Evolutionary conservation across 345 rosid genomes (phyloP), one percentile per base, ranked within the genome.

Genomic region (Hibiscus syriacus): DNA sequence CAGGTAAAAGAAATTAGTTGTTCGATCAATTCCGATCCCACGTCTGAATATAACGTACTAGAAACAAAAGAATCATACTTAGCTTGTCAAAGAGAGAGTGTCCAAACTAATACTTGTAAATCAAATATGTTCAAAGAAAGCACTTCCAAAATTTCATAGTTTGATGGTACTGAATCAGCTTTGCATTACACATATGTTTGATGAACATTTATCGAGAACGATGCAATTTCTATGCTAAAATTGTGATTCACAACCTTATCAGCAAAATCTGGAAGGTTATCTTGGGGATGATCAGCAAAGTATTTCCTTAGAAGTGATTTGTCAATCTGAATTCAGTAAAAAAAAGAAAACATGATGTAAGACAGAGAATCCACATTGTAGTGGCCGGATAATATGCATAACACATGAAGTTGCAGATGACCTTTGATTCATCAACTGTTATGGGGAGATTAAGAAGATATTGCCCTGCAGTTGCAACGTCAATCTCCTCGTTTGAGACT

Each of bases 401-500:
- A 29, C 56, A 66, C 20, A 39, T 38, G 26, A 26, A 16, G 30
- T 48, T 54, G 49, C 71, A 77, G 68, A 62, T 62, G 34, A 93
- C 98, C 97, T 90, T 93, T 5, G 92, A 77, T 62, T 93, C 96
- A 70, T 93, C 90, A 71, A 93, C 98, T 46, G 73, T 72, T 66
- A 93, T 93, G 63, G 98, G 98, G 75, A 93, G 94, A 81, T 90
- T 87, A 14, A 86, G 80, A 76, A 87, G 97, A 72, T 93, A 93
- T 79, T 93, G 97, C 54, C 92, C 98, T 20, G 92, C 80, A 30
- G 65, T 90, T 57, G 98, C 98, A 78, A 93, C 83, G 22, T 89
- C 91, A 69, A 86, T 83, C 86, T 93, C 98, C 8, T 90, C 98
- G 58, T 87, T 79, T 4, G 90, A 69, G 62, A 92, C 69, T 74